phyloP scores from a whole-genome alignment of 768 basidiomycete genomes.

The Tulasnella sp. region DNA sequence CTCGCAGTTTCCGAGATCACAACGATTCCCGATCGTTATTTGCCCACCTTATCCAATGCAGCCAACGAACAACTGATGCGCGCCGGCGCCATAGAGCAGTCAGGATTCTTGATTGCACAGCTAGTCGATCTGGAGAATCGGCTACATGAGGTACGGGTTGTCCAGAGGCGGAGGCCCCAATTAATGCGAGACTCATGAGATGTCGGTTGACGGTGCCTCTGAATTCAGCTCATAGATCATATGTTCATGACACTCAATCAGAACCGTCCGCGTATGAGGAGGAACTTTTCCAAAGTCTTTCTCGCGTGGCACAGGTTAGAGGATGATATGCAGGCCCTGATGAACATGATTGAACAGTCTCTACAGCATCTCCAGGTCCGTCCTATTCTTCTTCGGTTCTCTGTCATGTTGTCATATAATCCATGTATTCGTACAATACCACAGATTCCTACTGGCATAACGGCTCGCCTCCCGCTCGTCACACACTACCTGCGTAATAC shows the following conservation, averaged over 20 bases:
- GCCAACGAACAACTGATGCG: no score
- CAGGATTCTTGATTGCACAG: background rate
- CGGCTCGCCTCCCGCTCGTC: slow-evolving; percentile 35
- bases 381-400: no score
- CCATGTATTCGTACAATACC: background rate
- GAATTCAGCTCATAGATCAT: slow-evolving; percentile 5
- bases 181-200: no score
- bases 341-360: background rate
- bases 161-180: background rate
- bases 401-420: background rate
- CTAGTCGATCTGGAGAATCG: background rate
- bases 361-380: slow-evolving; percentile 3
- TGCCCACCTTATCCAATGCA: no score
- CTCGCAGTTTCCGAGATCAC: no score
- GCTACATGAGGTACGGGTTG: slow-evolving; percentile 2
- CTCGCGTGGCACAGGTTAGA: slow-evolving; percentile 11
- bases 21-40: no score
- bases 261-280: slow-evolving; percentile 2
- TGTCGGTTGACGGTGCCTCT: background rate
- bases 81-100: background rate
- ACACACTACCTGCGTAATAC: slow-evolving; percentile 50
- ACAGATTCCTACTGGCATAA: slow-evolving; percentile 24
- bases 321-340: background rate
- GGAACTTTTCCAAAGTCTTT: slow-evolving; percentile 12
- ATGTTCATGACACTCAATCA: slow-evolving; percentile 4